These are phyloP conservation scores for Daldinia sp. DNA, from an alignment of 2,329 filamentous ascomycete genomes.

Conservation along the genomic window DNA sequence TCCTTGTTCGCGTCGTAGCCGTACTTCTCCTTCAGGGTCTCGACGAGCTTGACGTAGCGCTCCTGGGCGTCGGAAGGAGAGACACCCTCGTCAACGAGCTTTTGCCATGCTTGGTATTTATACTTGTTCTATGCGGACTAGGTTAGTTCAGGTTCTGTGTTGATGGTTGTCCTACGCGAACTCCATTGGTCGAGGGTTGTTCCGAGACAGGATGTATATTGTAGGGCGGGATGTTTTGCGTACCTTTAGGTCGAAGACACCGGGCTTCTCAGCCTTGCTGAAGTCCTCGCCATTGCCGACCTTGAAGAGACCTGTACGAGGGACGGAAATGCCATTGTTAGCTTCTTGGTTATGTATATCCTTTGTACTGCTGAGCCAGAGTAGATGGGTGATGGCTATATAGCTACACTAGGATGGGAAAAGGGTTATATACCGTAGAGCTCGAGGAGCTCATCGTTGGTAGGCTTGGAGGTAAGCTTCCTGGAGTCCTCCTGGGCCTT, in stretches of 20 bases:
- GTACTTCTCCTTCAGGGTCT: constrained; percentile 74
- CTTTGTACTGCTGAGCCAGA: neutral
- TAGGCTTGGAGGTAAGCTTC: constrained; percentile 72
- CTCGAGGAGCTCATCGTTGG: constrained; percentile 70
- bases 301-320: constrained; percentile 64
- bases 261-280: constrained; percentile 63
- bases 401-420: neutral
- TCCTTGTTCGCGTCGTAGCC: constrained; percentile 72
- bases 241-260: constrained; percentile 77
- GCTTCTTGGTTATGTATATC: neutral
- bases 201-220: neutral
- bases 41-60: constrained; percentile 77
- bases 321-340: constrained; percentile 1
- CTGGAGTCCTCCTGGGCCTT: constrained; percentile 61
- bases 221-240: constrained; percentile 31
- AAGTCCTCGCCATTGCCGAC: constrained; percentile 65
- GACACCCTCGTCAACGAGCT: constrained; percentile 69
- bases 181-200: neutral
- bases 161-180: neutral
- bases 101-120: constrained; percentile 82
- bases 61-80: constrained; percentile 74
- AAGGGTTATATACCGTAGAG: constrained; percentile 59
- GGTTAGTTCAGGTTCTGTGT: constrained; percentile 6
- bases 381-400: no score
- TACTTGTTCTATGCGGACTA: constrained; percentile 69